Evolutionary conservation across 495 filamentous ascomycete genomes (phyloP), one percentile per base, ranked within the genome.

Genomic region (Podospora comata): DNA sequence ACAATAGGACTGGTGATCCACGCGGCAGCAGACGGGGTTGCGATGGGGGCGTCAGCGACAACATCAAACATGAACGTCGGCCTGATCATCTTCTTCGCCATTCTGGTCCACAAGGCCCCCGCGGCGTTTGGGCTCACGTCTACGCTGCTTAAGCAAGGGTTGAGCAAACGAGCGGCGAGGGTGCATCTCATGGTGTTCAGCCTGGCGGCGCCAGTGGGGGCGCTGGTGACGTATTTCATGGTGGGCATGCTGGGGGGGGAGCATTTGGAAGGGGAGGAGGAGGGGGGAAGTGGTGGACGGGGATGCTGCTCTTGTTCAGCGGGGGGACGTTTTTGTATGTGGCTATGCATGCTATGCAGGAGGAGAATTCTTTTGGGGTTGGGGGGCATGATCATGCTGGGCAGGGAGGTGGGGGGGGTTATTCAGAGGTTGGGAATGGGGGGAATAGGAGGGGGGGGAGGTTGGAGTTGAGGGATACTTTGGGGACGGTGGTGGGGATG

Each of bases 311-410:
- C 15, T 79, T 98, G 27, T 99, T 99, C 75, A 96, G 92, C 16
- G 95, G 89, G 2, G 95, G 95, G 18, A 99, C 95, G 3, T 99
- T 99, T 77, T 81, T 99, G 92, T 98, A 99, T 74, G 95, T 99
- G 30, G 96, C 95, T 2, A 96, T 97, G 94, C 95, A 99, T 75
- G 92, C 93, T 3, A 97, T 98, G 93, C 92, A 94, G 75, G 93
- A 96, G 73, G 88, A 90, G 58, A 86, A 87, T 60, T 66, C 80
- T 63, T 70, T 81, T 61, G 54, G 74, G 65, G 39, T 5, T 3
- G 39, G 39, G 9, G 5, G 9, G 7, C 5, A 48, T 16, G 71
- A 85, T 66, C 85, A 13, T 6, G 39, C 39, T 48, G 39, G 39
- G 39, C 15, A 11, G 7, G 76, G 77, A 39, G 74, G 23, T 23